These are phyloP conservation scores for Dimargaris cristalligena DNA, from an alignment of 192 early-diverging fungal genomes.

Conservation along the genomic window DNA sequence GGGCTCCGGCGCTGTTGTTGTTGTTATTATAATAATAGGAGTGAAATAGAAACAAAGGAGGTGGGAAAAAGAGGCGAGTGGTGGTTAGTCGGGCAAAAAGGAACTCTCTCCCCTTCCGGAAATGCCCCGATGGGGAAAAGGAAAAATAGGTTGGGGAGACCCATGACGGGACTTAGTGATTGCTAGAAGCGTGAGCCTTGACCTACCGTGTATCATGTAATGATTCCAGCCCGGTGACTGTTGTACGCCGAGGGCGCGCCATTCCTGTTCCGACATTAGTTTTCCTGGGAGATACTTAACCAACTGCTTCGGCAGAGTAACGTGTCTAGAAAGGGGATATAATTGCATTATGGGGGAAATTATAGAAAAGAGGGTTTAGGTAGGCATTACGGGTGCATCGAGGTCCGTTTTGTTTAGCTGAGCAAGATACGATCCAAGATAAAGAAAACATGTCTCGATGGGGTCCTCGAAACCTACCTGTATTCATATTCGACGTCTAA, in stretches of 20 bases:
- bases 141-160: not conserved
- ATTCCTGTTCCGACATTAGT: constrained; percentile 15
- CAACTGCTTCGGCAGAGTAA: constrained; percentile 15
- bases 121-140: too few relatives aligned
- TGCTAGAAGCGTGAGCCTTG: not conserved
- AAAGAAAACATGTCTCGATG: not conserved
- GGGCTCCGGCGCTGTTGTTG: constrained; percentile 12
- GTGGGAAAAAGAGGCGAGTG: not conserved
- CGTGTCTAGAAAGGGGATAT: not conserved
- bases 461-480: not conserved
- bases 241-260: constrained; percentile 15
- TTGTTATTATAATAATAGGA: not conserved
- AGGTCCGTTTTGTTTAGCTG: not conserved
- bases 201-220: constrained; percentile 17
- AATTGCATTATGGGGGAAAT: not conserved
- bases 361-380: not conserved
- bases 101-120: not conserved
- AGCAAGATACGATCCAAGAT: not conserved
- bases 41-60: not conserved
- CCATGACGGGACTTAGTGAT: not conserved
- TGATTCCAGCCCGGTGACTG: constrained; percentile 15
- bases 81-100: not conserved
- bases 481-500: not conserved
- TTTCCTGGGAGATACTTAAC: constrained; percentile 14
- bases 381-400: not conserved